A percentile compares a stretch with the other conserved stretches of the same genome.
Conservation (phyloP, 169 alveolate species). For the Pseudocohnilembus persalinus region DNA sequence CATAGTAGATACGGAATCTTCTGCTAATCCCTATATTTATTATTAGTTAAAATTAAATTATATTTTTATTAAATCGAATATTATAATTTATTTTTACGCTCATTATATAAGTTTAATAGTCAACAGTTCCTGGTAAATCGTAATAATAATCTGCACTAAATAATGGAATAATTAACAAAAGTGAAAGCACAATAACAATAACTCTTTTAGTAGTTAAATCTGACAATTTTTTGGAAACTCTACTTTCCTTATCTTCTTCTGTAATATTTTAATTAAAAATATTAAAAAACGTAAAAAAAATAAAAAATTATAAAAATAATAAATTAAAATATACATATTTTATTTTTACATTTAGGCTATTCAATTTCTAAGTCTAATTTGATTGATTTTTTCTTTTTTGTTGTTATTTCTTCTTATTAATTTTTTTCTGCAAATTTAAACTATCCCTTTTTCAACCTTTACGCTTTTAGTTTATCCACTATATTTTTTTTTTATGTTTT, state of each 20-base stretch:
- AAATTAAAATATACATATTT: not conserved
- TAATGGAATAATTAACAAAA: conserved; percentile 62
- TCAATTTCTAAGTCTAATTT: not conserved
- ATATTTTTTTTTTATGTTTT: not conserved
- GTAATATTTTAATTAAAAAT: not conserved
- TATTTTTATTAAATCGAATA: no score
- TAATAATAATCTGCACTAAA: conserved; percentile 56
- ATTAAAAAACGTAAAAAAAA: not conserved
- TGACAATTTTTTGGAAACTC: conserved; percentile 63
- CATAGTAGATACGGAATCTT: not conserved
- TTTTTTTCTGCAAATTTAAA: conserved; percentile 15
- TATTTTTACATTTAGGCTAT: not conserved
- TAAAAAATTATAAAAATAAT: not conserved
- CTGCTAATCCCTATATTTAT: not conserved
- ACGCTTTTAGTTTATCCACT: conserved; percentile 28
- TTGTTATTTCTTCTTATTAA: conserved; percentile 25
- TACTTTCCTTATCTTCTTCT: conserved; percentile 53
- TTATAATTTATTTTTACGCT: not conserved
- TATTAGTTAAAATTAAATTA: no score
- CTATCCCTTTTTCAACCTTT: conserved; percentile 25
- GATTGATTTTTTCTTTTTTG: not conserved
- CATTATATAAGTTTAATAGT: not conserved
- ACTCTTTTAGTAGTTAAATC: conserved; percentile 72
- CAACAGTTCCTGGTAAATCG: conserved; percentile 36
- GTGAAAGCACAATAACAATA: conserved; percentile 58